Percentiles rank a stretch among this genome's conserved stretches.
phyloP scores from a whole-genome alignment of 1,284 basidiomycete species.

The Sporisorium sorghi region DNA sequence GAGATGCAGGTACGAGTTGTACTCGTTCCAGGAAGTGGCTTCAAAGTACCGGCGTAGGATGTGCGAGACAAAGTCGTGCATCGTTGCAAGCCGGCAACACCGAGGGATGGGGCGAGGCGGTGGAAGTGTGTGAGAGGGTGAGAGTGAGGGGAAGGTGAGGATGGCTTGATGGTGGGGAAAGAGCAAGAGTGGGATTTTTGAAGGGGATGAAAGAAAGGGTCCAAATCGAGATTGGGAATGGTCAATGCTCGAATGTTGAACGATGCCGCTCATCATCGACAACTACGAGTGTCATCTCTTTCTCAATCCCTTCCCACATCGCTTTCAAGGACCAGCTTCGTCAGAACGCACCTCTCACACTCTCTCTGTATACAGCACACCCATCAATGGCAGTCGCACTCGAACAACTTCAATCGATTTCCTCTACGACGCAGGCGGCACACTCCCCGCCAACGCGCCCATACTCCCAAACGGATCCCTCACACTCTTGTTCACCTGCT shows the following conservation, averaged over 20 bases:
- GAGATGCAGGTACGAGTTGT: slow-evolving; percentile 90
- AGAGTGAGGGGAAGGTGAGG: neutral
- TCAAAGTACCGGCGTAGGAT: slow-evolving; percentile 88
- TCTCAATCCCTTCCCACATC: neutral
- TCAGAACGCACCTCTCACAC: no score
- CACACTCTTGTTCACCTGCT: slow-evolving; percentile 56
- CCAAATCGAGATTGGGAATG: no score
- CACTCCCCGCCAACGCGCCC: slow-evolving; percentile 35
- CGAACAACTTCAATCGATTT: no score
- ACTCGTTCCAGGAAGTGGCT: slow-evolving; percentile 94
- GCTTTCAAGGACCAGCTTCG: no score
- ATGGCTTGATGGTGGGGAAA: slow-evolving; percentile 8
- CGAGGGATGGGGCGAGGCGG: neutral
- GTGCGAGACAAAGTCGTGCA: slow-evolving; percentile 74
- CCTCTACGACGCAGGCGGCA: slow-evolving; percentile 26
- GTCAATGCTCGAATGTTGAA: neutral
- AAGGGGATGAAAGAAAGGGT: slow-evolving; percentile 12
- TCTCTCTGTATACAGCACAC: no score
- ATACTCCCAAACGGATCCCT: slow-evolving; percentile 63
- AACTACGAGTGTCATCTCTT: neutral
- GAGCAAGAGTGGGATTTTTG: no score
- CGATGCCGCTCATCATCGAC: no score
- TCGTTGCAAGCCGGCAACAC: slow-evolving; percentile 7
- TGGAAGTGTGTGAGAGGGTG: neutral
- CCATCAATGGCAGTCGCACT: no score